phyloP scores from a whole-genome alignment of 192 early-diverging fungal genomes.

The Entomortierella beljakovae region DNA sequence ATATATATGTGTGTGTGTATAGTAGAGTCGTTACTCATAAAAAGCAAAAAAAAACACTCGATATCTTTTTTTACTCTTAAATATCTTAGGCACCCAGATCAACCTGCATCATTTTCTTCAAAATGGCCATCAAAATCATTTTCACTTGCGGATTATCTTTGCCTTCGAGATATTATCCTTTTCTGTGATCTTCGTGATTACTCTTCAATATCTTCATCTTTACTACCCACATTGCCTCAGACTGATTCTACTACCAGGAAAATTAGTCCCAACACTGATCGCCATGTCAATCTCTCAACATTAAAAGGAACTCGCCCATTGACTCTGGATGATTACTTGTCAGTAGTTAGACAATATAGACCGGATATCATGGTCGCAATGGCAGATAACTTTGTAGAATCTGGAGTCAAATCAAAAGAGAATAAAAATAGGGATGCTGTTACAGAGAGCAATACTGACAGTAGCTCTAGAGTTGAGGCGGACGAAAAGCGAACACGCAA shows the following conservation, averaged over 20 bases:
- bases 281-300: conserved; percentile 59
- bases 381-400: conserved; percentile 56
- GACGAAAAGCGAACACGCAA: conserved; percentile 55
- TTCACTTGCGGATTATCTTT: conserved; percentile 54
- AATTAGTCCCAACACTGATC: conserved; percentile 59
- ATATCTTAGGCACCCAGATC: conserved; percentile 23
- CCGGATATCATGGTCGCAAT: conserved; percentile 61
- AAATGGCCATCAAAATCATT: conserved; percentile 29
- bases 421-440: conserved; percentile 23
- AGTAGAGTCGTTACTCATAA: neutral
- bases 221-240: neutral
- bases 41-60: neutral
- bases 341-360: conserved; percentile 54
- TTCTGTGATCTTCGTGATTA: conserved; percentile 63
- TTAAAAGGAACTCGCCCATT: conserved; percentile 63
- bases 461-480: neutral
- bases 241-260: conserved; percentile 5
- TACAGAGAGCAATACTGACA: neutral
- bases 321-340: conserved; percentile 55
- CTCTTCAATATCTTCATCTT: conserved; percentile 17
- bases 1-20: neutral
- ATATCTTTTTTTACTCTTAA: neutral
- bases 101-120: conserved; percentile 19
- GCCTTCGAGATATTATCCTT: conserved; percentile 55
- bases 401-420: neutral